Percentiles rank a stretch among this genome's conserved stretches.
Evolutionary conservation across 179 eudicot species (phyloP).

Genomic region (Beta macrorhiza): DNA sequence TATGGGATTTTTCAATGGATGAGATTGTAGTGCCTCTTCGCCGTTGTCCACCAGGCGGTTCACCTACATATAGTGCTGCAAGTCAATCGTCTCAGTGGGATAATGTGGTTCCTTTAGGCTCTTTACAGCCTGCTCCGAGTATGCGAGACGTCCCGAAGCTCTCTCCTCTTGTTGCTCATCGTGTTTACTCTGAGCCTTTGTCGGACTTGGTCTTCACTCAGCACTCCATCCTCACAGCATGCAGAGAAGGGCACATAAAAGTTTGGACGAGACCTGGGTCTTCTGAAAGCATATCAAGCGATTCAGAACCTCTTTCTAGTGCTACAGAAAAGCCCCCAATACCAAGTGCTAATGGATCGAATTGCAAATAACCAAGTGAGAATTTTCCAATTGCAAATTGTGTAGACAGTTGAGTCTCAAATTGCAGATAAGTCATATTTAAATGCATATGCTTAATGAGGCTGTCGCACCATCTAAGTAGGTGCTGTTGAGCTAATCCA

Average conservation of each 20-base stretch:
- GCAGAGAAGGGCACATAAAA: conserved; percentile 82
- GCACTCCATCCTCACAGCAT: conserved; percentile 65
- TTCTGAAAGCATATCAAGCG: conserved; percentile 52
- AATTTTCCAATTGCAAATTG: background rate
- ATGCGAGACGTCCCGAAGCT: conserved; percentile 85
- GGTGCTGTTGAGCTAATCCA: background rate
- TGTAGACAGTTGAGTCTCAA: background rate
- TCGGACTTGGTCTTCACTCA: conserved; percentile 68
- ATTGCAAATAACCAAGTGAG: background rate
- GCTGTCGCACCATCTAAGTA: background rate
- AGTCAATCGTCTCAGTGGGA: conserved; percentile 92
- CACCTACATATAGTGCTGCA: conserved; percentile 76
- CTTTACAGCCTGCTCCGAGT: conserved; percentile 80
- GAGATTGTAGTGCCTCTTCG: conserved; percentile 87
- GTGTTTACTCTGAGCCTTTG: conserved; percentile 73
- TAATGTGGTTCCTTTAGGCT: conserved; percentile 50
- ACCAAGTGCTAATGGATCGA: background rate
- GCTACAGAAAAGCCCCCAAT: conserved; percentile 48
- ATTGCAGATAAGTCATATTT: background rate
- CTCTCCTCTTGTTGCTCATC: conserved; percentile 77
- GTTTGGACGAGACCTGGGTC: conserved; percentile 72
- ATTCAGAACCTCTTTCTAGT: conserved; percentile 42
- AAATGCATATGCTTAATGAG: background rate
- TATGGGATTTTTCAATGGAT: conserved; percentile 87
- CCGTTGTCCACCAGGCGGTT: conserved; percentile 76